Conservation (phyloP, 768 basidiomycete genomes). For the Multifurca ochricompacta region DNA sequence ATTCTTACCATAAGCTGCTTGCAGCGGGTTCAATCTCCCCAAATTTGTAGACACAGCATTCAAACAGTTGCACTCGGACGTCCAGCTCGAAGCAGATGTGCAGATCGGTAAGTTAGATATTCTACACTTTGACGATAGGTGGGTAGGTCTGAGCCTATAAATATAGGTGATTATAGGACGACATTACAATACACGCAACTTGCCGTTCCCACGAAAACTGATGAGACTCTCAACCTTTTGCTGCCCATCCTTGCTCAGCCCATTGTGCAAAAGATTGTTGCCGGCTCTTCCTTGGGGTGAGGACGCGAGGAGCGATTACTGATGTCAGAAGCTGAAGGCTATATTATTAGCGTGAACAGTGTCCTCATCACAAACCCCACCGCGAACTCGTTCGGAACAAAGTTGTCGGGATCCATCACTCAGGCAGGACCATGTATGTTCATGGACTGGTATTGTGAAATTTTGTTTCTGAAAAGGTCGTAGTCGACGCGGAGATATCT, state of each 20-base stretch:
- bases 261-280: slow-evolving; percentile 66
- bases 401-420: slow-evolving; percentile 52
- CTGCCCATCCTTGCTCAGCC: slow-evolving; percentile 64
- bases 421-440: slow-evolving; percentile 66
- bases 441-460: background rate
- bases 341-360: slow-evolving; percentile 39
- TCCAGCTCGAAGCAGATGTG: slow-evolving; percentile 46
- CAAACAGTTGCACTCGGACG: slow-evolving; percentile 53
- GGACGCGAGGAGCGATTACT: slow-evolving; percentile 7
- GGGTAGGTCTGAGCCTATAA: background rate
- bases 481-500: slow-evolving; percentile 59
- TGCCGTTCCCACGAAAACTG: slow-evolving; percentile 50
- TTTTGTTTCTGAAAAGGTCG: background rate
- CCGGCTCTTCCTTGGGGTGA: slow-evolving; percentile 47
- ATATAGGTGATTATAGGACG: slow-evolving; percentile 53
- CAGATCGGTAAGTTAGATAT: slow-evolving; percentile 41
- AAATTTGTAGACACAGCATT: slow-evolving; percentile 60
- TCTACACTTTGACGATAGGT: background rate
- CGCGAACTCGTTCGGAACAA: slow-evolving; percentile 49
- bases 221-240: slow-evolving; percentile 52
- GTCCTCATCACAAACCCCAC: slow-evolving; percentile 55
- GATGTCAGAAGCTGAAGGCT: background rate
- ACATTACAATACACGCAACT: slow-evolving; percentile 53
- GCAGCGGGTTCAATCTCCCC: slow-evolving; percentile 55
- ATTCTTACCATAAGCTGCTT: slow-evolving; percentile 1